phyloP scores from a whole-genome alignment of 75 land plant genomes.

The Picea glauca region DNA sequence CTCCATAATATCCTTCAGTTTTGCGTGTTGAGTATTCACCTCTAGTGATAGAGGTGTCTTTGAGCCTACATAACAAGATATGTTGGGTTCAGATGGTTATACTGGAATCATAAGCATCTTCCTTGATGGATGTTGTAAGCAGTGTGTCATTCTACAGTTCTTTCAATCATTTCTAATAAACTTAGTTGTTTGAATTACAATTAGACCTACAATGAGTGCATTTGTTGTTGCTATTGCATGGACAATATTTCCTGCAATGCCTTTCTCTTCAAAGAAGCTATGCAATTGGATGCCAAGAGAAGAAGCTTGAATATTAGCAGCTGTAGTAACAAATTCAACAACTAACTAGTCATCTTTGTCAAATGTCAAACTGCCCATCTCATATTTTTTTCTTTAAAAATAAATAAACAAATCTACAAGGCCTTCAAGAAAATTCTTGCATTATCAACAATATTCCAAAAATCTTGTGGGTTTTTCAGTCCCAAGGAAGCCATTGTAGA shows the following conservation, averaged over 20 bases:
- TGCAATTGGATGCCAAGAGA: constrained; percentile 94
- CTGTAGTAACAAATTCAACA: constrained; percentile 97
- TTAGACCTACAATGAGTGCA: constrained; percentile 92
- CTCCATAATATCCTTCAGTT: too few relatives aligned
- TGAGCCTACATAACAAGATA: constrained; percentile 5
- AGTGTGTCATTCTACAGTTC: constrained; percentile 31
- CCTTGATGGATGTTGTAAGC: too few relatives aligned
- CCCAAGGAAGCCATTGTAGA: constrained; percentile 85
- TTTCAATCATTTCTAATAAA: constrained; percentile 54
- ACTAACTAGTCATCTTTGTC: constrained; percentile 98
- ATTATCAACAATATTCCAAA: constrained; percentile 80
- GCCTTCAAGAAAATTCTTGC: constrained; percentile 78
- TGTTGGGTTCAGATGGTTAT: constrained; percentile 83
- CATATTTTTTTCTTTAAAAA: constrained; percentile 71
- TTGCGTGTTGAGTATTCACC: too few relatives aligned
- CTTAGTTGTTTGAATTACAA: constrained; percentile 91
- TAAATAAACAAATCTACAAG: constrained; percentile 29
- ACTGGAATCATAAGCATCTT: constrained; percentile 55
- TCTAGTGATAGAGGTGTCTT: too few relatives aligned
- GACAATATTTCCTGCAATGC: constrained; percentile 98
- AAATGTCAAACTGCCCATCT: constrained; percentile 77
- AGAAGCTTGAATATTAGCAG: constrained; percentile 87
- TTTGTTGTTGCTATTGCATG: constrained; percentile 99
- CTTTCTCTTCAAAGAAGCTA: constrained; percentile 96
- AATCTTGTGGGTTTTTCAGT: constrained; percentile 82